phyloP scores from a whole-genome alignment of 225 moss, liverwort and hornwort genomes.

The Marchantia paleacea region DNA sequence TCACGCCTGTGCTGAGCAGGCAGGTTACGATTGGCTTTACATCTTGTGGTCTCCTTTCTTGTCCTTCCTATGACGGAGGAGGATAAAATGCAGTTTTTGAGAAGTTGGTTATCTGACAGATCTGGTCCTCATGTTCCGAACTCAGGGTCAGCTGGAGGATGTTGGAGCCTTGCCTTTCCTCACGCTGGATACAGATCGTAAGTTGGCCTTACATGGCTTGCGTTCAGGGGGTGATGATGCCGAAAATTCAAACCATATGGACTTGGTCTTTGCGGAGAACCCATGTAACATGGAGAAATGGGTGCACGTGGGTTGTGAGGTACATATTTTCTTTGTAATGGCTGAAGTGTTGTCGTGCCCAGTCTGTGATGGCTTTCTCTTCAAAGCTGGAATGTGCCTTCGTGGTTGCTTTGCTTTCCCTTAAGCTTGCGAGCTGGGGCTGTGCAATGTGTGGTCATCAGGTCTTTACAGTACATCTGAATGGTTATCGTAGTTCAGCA shows the following conservation, averaged over 20 bases:
- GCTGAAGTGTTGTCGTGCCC: not conserved
- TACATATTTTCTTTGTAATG: constrained; percentile 25
- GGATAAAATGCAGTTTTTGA: not conserved
- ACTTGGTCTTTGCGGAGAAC: constrained; percentile 62
- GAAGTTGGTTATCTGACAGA: not conserved
- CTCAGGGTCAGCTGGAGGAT: constrained; percentile 57
- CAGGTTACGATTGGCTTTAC: not conserved
- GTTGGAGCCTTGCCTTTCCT: constrained; percentile 62
- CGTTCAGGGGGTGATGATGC: constrained; percentile 34
- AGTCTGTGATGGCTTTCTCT: not conserved
- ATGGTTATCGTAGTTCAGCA: not conserved
- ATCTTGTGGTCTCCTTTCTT: not conserved
- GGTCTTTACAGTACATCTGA: not conserved
- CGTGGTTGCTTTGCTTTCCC: not conserved
- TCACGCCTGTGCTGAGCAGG: not conserved
- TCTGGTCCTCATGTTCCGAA: not conserved
- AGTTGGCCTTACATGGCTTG: constrained; percentile 67
- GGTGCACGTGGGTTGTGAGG: constrained; percentile 97
- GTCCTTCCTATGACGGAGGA: not conserved
- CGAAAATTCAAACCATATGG: constrained; percentile 33
- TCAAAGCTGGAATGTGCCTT: not conserved
- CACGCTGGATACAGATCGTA: constrained; percentile 63
- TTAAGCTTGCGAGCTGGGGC: not conserved
- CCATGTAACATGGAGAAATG: constrained; percentile 88
- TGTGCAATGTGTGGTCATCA: not conserved